These are phyloP conservation scores for Isoetes taiwanensis DNA, from an alignment of 75 land plant species.

Conservation along the genomic window DNA sequence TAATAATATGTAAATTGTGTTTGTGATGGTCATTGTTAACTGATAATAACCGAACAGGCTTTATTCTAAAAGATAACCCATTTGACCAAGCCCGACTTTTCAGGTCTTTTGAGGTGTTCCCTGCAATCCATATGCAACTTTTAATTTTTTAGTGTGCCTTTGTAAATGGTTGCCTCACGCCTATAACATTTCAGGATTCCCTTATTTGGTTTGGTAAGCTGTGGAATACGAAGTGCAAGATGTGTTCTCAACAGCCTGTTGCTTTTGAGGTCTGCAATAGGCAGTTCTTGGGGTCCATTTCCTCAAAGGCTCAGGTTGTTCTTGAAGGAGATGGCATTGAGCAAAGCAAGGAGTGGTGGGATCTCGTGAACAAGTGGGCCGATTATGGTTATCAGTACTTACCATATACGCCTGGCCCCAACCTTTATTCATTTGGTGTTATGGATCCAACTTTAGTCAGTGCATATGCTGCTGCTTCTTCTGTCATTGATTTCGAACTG, in stretches of 20 bases:
- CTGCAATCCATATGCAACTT: neutral
- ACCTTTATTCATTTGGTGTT: conserved; percentile 19
- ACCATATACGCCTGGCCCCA: conserved; percentile 32
- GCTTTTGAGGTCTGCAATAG: conserved; percentile 9
- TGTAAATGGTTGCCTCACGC: too few species aligned
- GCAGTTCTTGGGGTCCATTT: conserved; percentile 11
- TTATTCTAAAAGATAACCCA: conserved; percentile 29
- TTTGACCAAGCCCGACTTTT: conserved; percentile 24
- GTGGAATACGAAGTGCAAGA: conserved; percentile 19
- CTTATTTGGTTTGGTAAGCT: conserved; percentile 15
- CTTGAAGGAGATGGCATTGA: conserved; percentile 13
- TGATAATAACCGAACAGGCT: conserved; percentile 23
- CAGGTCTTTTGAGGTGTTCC: conserved; percentile 23
- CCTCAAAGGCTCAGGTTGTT: conserved; percentile 14
- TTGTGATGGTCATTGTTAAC: neutral
- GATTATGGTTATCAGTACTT: conserved; percentile 30
- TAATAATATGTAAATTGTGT: neutral
- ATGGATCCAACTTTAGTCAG: conserved; percentile 25
- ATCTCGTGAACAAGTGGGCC: conserved; percentile 24
- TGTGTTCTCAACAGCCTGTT: neutral
- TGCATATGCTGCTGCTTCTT: conserved; percentile 13
- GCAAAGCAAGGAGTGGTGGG: conserved; percentile 30
- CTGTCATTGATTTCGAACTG: neutral
- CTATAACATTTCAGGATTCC: conserved; percentile 16
- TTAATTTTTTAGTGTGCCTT: too few species aligned